Evolutionary conservation across 1,284 basidiomycete genomes (phyloP), one percentile per base, ranked within the genome.

Genomic region (Puccinia hordei): DNA sequence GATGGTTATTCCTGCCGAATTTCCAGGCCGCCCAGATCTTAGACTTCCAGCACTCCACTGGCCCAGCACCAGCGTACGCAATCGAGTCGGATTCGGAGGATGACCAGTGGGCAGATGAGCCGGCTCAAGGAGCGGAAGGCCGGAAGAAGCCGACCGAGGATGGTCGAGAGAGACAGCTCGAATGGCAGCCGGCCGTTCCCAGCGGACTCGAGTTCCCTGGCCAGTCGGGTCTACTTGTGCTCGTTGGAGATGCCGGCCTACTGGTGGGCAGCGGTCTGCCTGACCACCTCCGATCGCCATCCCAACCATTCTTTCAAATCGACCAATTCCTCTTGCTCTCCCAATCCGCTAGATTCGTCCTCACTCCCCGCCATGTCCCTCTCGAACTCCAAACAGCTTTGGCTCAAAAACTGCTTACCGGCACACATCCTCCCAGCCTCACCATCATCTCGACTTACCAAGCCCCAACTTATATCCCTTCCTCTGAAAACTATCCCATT

Each of bases 71-170:
- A 33, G 69, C 69, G 10, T 72, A 72, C 19, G 69, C 69, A 33
- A 55, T 72, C 69, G 69, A 72, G 51, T 72, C 69, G 51, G 69
- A 72, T 72, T 72, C 69, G 24, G 69, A 72, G 51, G 69, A 72
- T 10, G 69, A 72, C 49, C 27, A 72, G 38, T 72, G 69, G 69
- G 69, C 46, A 12, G 69, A 72, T 35, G 51, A 72, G 33, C 27
- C 51, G 49, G 15, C 24, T 4, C 46, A 55, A 10, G 69, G n/a
- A 8, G 27, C 24, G 27, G 44, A 69, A 9, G 35, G 24, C 0
- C 12, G 15, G 27, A 30, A 27, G 27, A 49, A 69, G 30, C 24
- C 41, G 46, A 51, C 17, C 30, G 66, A 13, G 27, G 10, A 69
- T 8, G 46, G 27, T 6, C 24, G 15, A 27, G 66, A 69, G 44